Conservation (phyloP, 1,139 yeast species). For the Hansenula sp. region DNA sequence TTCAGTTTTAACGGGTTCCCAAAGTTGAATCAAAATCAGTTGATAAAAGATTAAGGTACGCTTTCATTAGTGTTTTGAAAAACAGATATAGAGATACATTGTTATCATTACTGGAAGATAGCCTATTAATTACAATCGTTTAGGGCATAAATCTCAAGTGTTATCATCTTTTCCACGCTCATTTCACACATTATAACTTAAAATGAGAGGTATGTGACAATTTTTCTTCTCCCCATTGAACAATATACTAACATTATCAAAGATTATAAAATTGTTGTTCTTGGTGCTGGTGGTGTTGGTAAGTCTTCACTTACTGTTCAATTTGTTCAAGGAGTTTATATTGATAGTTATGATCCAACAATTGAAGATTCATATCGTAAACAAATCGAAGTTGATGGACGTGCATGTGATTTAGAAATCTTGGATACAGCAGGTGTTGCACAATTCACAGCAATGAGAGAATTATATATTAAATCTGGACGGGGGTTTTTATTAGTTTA, state of each 20-base stretch:
- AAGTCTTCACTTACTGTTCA: conserved; percentile 93
- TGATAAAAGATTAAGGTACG: too few relatives aligned
- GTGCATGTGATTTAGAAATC: conserved; percentile 87
- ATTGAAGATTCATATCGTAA: conserved; percentile 95
- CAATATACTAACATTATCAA: conserved; percentile 2
- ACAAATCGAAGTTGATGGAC: conserved; percentile 87
- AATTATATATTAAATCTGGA: conserved; percentile 83
- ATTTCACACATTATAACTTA: too few relatives aligned
- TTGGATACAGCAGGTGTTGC: conserved; percentile 98
- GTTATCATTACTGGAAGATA: too few relatives aligned
- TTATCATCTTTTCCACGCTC: too few relatives aligned
- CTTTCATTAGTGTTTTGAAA: too few relatives aligned
- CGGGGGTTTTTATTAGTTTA: conserved; percentile 86
- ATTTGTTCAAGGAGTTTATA: conserved; percentile 84
- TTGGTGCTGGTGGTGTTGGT: conserved; percentile 99
- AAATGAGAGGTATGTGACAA: conserved; percentile 16
- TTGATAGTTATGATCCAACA: conserved; percentile 96
- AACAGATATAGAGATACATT: too few relatives aligned
- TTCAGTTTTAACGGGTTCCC: too few relatives aligned
- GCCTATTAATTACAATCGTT: too few relatives aligned
- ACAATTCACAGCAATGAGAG: conserved; percentile 94
- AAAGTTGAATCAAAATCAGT: too few relatives aligned
- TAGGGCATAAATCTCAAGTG: too few relatives aligned
- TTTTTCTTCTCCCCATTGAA: neutral
- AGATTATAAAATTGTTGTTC: conserved; percentile 80